Conservation (phyloP, 2,329 filamentous ascomycete genomes). For the Pseudophaeomoniella oleicola region DNA sequence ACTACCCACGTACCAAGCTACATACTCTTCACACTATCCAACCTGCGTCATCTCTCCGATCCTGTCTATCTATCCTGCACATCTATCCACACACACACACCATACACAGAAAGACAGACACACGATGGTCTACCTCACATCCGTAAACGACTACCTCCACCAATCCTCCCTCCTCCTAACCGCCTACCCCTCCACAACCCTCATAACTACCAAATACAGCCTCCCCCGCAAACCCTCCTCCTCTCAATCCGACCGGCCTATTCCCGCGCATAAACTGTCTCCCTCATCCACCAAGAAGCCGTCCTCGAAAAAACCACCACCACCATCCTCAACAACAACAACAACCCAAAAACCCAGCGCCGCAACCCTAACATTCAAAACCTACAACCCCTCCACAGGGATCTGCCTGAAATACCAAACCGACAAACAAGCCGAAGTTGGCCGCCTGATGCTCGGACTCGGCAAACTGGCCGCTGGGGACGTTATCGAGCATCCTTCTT, state of each 20-base stretch:
- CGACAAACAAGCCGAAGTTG: slow-evolving; percentile 79
- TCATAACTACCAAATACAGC: slow-evolving; percentile 82
- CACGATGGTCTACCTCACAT: slow-evolving; percentile 63
- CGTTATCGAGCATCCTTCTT: slow-evolving; percentile 30
- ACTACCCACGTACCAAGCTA: too few species aligned
- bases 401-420: slow-evolving; percentile 83
- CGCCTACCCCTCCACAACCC: slow-evolving; percentile 75
- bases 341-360: slow-evolving; percentile 30
- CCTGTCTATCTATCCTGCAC: too few species aligned
- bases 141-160: slow-evolving; percentile 80
- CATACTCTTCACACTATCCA: too few species aligned
- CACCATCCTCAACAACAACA: slow-evolving; percentile 13
- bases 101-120: too few species aligned
- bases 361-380: slow-evolving; percentile 70
- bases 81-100: too few species aligned
- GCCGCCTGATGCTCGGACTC: slow-evolving; percentile 61
- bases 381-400: slow-evolving; percentile 71
- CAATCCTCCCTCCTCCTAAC: slow-evolving; percentile 75
- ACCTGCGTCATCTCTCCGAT: too few species aligned
- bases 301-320: slow-evolving; percentile 16
- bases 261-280: slow-evolving; percentile 8
- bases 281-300: slow-evolving; percentile 7
- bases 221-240: slow-evolving; percentile 16
- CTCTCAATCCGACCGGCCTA: slow-evolving; percentile 12
- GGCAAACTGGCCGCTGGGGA: slow-evolving; percentile 58